These are phyloP conservation scores for Salix viminalis DNA, from an alignment of 345 rosid species.

Conservation along the genomic window DNA sequence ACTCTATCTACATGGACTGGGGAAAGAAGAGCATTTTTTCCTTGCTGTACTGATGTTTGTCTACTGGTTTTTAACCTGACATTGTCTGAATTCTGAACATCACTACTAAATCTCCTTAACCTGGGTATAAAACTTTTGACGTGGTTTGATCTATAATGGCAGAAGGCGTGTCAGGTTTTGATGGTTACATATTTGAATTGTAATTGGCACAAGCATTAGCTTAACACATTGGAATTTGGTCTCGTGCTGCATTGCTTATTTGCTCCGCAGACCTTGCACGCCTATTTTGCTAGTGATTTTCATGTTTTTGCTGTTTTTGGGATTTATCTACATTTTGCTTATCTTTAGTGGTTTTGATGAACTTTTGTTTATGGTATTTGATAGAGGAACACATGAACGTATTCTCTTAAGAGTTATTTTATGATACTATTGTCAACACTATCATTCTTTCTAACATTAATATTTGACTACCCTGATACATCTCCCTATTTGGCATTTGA, in stretches of 20 bases:
- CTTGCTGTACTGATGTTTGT: background rate
- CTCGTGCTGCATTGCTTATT: background rate
- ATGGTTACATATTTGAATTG: background rate
- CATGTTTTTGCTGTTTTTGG: background rate
- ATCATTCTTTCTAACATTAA: background rate
- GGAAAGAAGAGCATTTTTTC: background rate
- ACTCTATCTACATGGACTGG: background rate
- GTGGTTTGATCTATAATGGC: background rate
- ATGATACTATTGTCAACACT: background rate
- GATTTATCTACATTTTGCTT: background rate
- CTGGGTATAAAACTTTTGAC: background rate
- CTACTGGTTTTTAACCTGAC: background rate
- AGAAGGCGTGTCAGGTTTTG: background rate
- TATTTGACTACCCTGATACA: background rate
- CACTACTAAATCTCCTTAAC: background rate
- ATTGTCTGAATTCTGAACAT: background rate
- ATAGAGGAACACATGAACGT: background rate
- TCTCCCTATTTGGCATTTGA: conserved; percentile 19
- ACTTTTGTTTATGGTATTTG: background rate
- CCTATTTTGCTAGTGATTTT: background rate
- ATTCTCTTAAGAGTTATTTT: background rate
- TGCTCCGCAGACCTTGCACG: background rate
- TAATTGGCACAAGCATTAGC: background rate
- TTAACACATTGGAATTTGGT: background rate
- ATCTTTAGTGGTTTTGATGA: background rate